Conservation (phyloP, 2,329 filamentous ascomycete genomes). For the Microsporum audouinii region DNA sequence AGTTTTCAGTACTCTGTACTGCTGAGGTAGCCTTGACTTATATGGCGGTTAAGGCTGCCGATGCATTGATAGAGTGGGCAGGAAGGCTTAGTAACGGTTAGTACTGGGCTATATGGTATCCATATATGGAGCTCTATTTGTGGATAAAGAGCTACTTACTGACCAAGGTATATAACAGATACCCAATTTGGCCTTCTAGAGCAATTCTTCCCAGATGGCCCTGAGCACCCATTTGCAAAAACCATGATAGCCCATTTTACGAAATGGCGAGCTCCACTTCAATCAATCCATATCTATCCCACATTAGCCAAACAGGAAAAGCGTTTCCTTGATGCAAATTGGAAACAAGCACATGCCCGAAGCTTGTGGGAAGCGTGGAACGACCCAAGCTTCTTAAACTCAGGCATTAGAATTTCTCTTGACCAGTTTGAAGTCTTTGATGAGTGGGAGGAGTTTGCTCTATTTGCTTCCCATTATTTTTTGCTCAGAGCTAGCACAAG, state of each 20-base stretch:
- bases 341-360: conserved; percentile 49
- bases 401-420: conserved; percentile 48
- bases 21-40: conserved; percentile 89
- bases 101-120: conserved; percentile 12
- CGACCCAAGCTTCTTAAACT: conserved; percentile 52
- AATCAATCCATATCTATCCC: conserved; percentile 60
- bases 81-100: conserved; percentile 56
- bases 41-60: conserved; percentile 63
- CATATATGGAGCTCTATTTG: not conserved
- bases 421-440: conserved; percentile 75
- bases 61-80: conserved; percentile 70
- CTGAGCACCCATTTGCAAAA: conserved; percentile 67
- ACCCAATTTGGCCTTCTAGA: conserved; percentile 79
- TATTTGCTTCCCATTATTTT: conserved; percentile 78
- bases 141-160: conserved; percentile 13
- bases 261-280: conserved; percentile 67
- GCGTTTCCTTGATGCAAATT: conserved; percentile 61
- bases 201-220: conserved; percentile 69
- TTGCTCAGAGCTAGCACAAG: conserved; percentile 53
- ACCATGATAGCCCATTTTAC: conserved; percentile 79
- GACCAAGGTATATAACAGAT: conserved; percentile 21
- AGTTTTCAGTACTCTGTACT: conserved; percentile 61
- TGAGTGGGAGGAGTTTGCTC: conserved; percentile 87
- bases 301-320: conserved; percentile 52
- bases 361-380: conserved; percentile 79